These are phyloP conservation scores for Tolypocladium guangdongense DNA, from an alignment of 2,329 filamentous ascomycete species.

Conservation along the genomic window DNA sequence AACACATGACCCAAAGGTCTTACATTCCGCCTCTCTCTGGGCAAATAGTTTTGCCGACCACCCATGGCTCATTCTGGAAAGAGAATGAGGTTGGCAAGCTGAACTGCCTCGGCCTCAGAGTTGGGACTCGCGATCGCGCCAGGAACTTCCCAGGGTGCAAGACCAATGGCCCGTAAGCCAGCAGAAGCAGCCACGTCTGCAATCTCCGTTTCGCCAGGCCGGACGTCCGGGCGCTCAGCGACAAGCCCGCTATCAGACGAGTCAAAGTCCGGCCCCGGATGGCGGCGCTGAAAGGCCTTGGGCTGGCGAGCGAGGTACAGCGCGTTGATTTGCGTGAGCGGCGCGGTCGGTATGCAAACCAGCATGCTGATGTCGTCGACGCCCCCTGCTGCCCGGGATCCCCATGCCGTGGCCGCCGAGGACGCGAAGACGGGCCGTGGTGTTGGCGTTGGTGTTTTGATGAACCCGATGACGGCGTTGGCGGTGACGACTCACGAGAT, in stretches of 20 bases:
- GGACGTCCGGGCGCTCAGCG: slow-evolving; percentile 37
- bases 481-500: too few relatives aligned
- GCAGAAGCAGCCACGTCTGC: slow-evolving; percentile 37
- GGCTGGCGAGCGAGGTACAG: slow-evolving; percentile 46
- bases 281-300: slow-evolving; percentile 43
- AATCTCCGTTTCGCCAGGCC: slow-evolving; percentile 40
- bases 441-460: too few relatives aligned
- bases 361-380: slow-evolving; percentile 34
- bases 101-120: slow-evolving; percentile 40
- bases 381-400: slow-evolving; percentile 8
- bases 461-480: too few relatives aligned
- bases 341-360: slow-evolving; percentile 43
- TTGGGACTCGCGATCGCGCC: slow-evolving; percentile 15
- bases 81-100: slow-evolving; percentile 42
- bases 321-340: slow-evolving; percentile 46
- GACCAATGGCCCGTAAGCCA: slow-evolving; percentile 45
- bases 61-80: neutral
- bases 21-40: too few relatives aligned
- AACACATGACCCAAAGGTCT: neutral
- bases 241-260: slow-evolving; percentile 35
- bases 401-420: too few relatives aligned
- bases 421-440: too few relatives aligned
- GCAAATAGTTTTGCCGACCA: neutral
- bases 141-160: slow-evolving; percentile 36
- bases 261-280: slow-evolving; percentile 45